Conservation (phyloP, 495 filamentous ascomycete genomes). For the Pyrenula massariospora region DNA sequence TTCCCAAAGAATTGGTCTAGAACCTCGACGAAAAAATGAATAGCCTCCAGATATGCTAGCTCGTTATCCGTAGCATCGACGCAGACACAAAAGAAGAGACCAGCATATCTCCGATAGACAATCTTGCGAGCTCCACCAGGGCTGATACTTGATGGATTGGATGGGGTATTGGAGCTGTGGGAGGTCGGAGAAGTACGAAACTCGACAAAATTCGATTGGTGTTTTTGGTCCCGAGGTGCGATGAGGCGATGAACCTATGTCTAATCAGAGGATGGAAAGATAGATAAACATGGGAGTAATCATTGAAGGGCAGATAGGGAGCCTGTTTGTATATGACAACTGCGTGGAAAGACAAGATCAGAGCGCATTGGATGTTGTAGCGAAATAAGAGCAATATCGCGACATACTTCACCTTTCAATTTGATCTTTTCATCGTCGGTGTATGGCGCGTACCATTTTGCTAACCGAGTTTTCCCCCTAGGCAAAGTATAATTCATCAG, state of each 20-base stretch:
- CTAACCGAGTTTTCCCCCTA: slow-evolving; percentile 96
- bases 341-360: slow-evolving; percentile 2
- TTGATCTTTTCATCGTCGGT: slow-evolving; percentile 96
- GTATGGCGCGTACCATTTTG: slow-evolving; percentile 98
- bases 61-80: slow-evolving; percentile 99
- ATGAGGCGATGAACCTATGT: slow-evolving; percentile 86
- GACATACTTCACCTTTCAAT: slow-evolving; percentile 71
- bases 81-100: slow-evolving; percentile 96
- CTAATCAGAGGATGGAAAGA: not conserved
- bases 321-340: slow-evolving; percentile 1
- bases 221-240: slow-evolving; percentile 94
- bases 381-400: not conserved
- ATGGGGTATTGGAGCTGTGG: not conserved
- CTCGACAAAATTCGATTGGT: slow-evolving; percentile 99
- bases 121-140: slow-evolving; percentile 47
- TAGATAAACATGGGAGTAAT: slow-evolving; percentile 1
- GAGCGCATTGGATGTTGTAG: not conserved
- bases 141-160: not conserved
- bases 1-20: slow-evolving; percentile 98
- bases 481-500: not conserved
- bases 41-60: slow-evolving; percentile 90
- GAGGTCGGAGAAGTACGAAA: slow-evolving; percentile 28
- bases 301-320: slow-evolving; percentile 1
- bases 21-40: slow-evolving; percentile 99
- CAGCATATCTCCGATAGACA: slow-evolving; percentile 92